Conservation (phyloP, 257 asterid species). For the Leptodermis oblonga region DNA sequence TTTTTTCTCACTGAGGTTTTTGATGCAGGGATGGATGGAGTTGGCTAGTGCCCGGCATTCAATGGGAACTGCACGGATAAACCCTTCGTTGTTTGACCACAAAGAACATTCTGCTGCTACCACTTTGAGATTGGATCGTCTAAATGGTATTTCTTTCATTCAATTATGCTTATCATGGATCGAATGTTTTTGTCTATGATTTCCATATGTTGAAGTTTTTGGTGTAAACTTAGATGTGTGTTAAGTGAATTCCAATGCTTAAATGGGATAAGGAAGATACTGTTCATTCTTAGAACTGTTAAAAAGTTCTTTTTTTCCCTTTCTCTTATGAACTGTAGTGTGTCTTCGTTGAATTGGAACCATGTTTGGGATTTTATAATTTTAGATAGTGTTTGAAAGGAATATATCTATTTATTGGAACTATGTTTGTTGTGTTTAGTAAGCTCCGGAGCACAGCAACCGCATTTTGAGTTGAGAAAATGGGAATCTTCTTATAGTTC, state of each 20-base stretch:
- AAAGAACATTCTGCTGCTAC: slow-evolving; percentile 81
- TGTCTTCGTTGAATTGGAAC: background rate
- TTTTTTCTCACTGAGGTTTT: background rate
- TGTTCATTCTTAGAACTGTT: background rate
- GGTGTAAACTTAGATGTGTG: background rate
- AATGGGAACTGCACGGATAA: slow-evolving; percentile 84
- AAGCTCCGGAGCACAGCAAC: slow-evolving; percentile 1
- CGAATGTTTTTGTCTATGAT: background rate
- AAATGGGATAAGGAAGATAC: background rate
- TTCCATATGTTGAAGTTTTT: background rate
- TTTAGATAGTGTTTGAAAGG: background rate
- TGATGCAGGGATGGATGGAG: slow-evolving; percentile 78
- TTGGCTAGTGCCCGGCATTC: slow-evolving; percentile 86
- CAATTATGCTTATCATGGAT: background rate
- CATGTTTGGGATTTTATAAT: background rate
- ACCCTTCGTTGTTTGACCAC: slow-evolving; percentile 59
- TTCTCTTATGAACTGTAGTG: background rate
- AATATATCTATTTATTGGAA: background rate
- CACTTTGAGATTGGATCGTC: slow-evolving; percentile 41
- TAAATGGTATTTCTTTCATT: slow-evolving; percentile 33
- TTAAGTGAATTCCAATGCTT: background rate
- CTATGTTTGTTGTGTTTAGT: background rate
- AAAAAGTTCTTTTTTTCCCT: background rate
- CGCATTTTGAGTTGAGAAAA: slow-evolving; percentile 4
- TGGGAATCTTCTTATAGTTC: background rate